phyloP scores from a whole-genome alignment of 1,284 basidiomycete genomes.

The Irpex sp. region DNA sequence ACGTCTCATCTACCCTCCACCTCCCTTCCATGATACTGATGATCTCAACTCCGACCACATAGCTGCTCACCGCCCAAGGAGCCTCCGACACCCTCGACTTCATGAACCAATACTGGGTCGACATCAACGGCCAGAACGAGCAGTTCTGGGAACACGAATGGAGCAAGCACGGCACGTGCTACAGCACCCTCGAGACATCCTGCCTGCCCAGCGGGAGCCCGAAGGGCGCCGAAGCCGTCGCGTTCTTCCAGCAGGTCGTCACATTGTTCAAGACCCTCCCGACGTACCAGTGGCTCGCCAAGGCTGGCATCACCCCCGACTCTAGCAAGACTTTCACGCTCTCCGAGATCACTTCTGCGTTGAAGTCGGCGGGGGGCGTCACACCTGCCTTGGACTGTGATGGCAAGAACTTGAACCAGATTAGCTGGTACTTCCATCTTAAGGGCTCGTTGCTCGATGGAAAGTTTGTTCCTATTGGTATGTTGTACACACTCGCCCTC shows the following conservation, averaged over 20 bases:
- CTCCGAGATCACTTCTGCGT: constrained; percentile 50
- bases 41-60: constrained; percentile 1
- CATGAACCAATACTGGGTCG: constrained; percentile 72
- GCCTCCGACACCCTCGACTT: constrained; percentile 59
- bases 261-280: constrained; percentile 65
- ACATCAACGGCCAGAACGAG: constrained; percentile 58
- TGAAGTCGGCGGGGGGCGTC: constrained; percentile 52
- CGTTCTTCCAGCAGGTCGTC: constrained; percentile 68
- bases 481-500: constrained; percentile 13
- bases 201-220: constrained; percentile 59
- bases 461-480: constrained; percentile 56
- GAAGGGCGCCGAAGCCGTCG: constrained; percentile 66
- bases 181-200: constrained; percentile 57
- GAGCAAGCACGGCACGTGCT: constrained; percentile 74
- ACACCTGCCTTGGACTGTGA: constrained; percentile 59
- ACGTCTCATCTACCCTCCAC: constrained; percentile 16
- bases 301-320: constrained; percentile 71
- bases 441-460: constrained; percentile 68
- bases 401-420: constrained; percentile 40
- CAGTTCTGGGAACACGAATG: constrained; percentile 78
- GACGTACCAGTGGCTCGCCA: constrained; percentile 67
- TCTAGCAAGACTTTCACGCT: constrained; percentile 55
- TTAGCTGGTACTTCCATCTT: constrained; percentile 68
- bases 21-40: not conserved
- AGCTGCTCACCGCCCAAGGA: constrained; percentile 61